Conservation (phyloP, 192 early-diverging fungal species). For the Neocallimastix lanati region DNA sequence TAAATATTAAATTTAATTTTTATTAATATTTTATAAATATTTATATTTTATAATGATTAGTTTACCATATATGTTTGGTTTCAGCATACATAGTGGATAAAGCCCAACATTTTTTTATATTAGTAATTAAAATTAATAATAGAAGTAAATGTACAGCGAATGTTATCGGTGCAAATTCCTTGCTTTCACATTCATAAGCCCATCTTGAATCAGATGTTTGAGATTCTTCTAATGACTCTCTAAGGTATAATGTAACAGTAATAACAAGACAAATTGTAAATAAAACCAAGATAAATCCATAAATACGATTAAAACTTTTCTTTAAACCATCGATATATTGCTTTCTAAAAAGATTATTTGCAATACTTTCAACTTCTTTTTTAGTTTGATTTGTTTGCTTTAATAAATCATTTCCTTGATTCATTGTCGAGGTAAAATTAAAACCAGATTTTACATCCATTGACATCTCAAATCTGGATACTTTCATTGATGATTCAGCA, state of each 20-base stretch:
- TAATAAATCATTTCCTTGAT: background rate
- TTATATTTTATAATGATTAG: too few species aligned
- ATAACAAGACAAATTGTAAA: background rate
- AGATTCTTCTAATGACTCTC: background rate
- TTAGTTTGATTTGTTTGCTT: background rate
- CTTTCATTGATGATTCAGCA: background rate
- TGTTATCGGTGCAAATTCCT: background rate
- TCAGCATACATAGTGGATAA: background rate
- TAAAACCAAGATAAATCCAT: background rate
- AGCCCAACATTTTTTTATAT: background rate
- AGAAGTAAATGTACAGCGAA: background rate
- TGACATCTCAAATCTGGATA: background rate
- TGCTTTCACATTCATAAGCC: background rate
- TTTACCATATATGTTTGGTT: background rate
- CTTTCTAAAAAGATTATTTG: background rate
- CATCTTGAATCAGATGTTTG: background rate
- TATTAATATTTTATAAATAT: too few species aligned
- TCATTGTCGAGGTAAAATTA: background rate
- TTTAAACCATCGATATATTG: background rate
- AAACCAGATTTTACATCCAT: background rate
- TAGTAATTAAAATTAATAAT: background rate
- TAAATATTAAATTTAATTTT: too few species aligned
- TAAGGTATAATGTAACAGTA: background rate
- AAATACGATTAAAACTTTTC: background rate
- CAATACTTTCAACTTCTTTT: background rate